These are phyloP conservation scores for Candida fluviatilis DNA, from an alignment of 805 yeast genomes.

Conservation along the genomic window DNA sequence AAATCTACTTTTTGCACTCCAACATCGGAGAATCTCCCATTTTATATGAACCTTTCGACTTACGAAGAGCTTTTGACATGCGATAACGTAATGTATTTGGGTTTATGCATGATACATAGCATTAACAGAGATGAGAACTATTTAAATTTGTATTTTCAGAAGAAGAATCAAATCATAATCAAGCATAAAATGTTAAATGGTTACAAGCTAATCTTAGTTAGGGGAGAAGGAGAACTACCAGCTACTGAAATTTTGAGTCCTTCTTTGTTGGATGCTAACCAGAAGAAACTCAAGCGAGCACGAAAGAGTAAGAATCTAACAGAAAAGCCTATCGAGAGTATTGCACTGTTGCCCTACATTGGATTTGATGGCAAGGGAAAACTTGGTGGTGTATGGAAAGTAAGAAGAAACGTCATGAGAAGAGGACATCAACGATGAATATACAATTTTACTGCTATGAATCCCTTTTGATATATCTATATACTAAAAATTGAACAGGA, in stretches of 20 bases:
- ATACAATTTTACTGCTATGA: background rate
- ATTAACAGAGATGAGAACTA: slow-evolving; percentile 35
- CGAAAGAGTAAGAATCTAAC: slow-evolving; percentile 15
- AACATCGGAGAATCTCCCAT: slow-evolving; percentile 10
- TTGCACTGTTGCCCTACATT: slow-evolving; percentile 38
- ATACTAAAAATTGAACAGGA: too few species aligned
- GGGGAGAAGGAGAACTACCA: slow-evolving; percentile 69
- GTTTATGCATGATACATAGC: slow-evolving; percentile 66
- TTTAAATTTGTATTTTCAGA: slow-evolving; percentile 59
- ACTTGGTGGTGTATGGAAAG: slow-evolving; percentile 55
- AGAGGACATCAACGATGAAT: slow-evolving; percentile 15
- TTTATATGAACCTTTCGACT: slow-evolving; percentile 15
- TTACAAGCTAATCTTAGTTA: slow-evolving; percentile 41
- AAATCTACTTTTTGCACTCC: slow-evolving; percentile 15
- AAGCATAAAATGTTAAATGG: slow-evolving; percentile 14
- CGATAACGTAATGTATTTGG: slow-evolving; percentile 30
- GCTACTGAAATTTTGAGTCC: slow-evolving; percentile 45
- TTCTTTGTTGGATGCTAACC: slow-evolving; percentile 16
- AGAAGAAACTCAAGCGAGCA: slow-evolving; percentile 12
- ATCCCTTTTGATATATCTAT: too few species aligned
- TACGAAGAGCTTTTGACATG: background rate
- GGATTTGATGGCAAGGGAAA: slow-evolving; percentile 35
- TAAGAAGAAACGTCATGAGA: slow-evolving; percentile 52
- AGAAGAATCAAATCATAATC: slow-evolving; percentile 7
- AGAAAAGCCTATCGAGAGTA: slow-evolving; percentile 6